Conservation (phyloP, 2,329 filamentous ascomycete genomes). For the Fonsecaea erecta region DNA sequence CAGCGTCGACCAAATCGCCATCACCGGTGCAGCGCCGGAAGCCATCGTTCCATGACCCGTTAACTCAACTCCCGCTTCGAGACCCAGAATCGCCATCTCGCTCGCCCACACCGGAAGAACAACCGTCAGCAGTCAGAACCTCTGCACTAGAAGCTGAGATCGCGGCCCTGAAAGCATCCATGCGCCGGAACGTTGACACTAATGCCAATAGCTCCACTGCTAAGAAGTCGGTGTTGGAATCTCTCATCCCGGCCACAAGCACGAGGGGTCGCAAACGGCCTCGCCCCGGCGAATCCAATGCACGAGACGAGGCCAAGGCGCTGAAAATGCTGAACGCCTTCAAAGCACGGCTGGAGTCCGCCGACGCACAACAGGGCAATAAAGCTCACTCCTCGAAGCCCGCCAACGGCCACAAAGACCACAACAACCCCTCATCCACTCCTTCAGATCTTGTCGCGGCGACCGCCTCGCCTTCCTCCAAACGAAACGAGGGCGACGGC, state of each 20-base stretch:
- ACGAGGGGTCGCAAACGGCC: constrained; percentile 53
- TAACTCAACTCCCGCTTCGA: constrained; percentile 51
- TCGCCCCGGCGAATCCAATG: constrained; percentile 48
- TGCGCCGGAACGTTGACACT: constrained; percentile 49
- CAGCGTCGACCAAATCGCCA: constrained; percentile 20
- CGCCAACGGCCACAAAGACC: constrained; percentile 27
- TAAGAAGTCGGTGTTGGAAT: constrained; percentile 54
- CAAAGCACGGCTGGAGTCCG: constrained; percentile 70
- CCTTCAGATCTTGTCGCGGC: constrained; percentile 1
- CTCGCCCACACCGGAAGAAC: constrained; percentile 41
- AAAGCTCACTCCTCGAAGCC: constrained; percentile 24
- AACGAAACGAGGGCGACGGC: neutral
- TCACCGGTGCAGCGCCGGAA: constrained; percentile 40
- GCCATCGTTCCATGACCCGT: constrained; percentile 48
- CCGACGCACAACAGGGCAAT: constrained; percentile 43
- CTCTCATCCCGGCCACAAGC: constrained; percentile 54
- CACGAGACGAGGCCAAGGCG: constrained; percentile 64
- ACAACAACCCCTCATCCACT: constrained; percentile 9
- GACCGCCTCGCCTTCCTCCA: neutral
- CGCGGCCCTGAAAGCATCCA: constrained; percentile 52
- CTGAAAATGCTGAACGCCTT: constrained; percentile 78
- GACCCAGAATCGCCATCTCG: constrained; percentile 49
- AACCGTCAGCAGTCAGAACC: constrained; percentile 39
- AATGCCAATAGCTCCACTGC: constrained; percentile 41
- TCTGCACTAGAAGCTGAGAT: constrained; percentile 49